phyloP scores from a whole-genome alignment of 176 grass and related monocot genomes.

The Avena eriantha region DNA sequence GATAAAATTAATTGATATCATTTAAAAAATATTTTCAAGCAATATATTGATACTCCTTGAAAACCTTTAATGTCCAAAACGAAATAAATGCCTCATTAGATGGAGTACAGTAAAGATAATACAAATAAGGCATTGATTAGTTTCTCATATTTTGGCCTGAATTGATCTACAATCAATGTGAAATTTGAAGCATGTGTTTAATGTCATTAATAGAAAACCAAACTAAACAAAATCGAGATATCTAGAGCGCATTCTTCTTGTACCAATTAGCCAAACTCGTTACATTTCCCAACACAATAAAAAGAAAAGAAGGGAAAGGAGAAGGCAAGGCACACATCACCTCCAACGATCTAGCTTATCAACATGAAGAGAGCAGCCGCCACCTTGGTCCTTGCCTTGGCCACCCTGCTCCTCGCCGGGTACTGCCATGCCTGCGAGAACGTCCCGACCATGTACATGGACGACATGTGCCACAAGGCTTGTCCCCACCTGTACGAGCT shows the following conservation, averaged over 20 bases:
- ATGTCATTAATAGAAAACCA: neutral
- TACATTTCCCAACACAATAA: neutral
- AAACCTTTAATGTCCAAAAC: neutral
- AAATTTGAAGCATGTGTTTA: neutral
- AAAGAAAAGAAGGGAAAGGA: neutral
- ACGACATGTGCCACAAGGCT: neutral
- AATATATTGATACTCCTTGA: too few species aligned
- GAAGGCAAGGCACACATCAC: neutral
- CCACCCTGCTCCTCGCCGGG: neutral
- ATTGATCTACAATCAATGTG: neutral
- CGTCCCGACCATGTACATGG: neutral
- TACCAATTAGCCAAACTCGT: neutral
- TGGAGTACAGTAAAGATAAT: neutral
- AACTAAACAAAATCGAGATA: neutral
- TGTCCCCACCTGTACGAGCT: slow-evolving; percentile 6
- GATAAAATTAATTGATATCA: too few species aligned
- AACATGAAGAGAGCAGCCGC: neutral
- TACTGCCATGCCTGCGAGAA: neutral
- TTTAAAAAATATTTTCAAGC: too few species aligned
- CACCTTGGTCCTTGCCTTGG: neutral
- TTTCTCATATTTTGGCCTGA: neutral
- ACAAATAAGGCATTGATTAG: neutral
- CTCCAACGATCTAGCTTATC: neutral
- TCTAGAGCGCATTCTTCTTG: neutral
- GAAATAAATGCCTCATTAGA: neutral